Conservation (phyloP, 176 grass and related monocot species). For the Pontederia crassipes region DNA sequence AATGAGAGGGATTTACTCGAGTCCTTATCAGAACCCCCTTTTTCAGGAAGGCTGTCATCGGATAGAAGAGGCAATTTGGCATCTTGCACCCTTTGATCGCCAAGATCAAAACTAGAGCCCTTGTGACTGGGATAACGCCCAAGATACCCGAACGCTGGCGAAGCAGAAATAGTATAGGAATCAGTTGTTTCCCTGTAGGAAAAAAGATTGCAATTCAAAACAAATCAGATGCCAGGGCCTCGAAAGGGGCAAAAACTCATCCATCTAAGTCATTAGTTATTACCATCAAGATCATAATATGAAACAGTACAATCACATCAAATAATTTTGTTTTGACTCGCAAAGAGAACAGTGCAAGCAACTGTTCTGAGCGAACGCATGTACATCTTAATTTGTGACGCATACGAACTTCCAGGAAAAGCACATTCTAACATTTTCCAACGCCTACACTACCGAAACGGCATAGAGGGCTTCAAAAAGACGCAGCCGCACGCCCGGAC, state of each 20-base stretch:
- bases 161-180: slow-evolving; percentile 78
- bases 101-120: slow-evolving; percentile 37
- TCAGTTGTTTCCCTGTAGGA: slow-evolving; percentile 71
- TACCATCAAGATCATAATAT: no score
- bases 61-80: slow-evolving; percentile 54
- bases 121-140: slow-evolving; percentile 42
- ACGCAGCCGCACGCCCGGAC: background rate
- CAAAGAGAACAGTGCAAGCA: no score
- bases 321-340: no score
- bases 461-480: background rate
- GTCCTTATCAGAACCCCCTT: slow-evolving; percentile 39
- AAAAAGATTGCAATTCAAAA: background rate
- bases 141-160: slow-evolving; percentile 71
- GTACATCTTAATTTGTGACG: no score
- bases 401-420: no score
- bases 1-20: slow-evolving; percentile 40
- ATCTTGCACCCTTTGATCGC: slow-evolving; percentile 36
- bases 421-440: no score
- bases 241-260: background rate
- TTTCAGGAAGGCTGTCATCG: slow-evolving; percentile 24
- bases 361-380: no score
- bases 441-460: background rate
- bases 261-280: no score
- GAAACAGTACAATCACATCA: no score
- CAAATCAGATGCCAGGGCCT: background rate